Conservation (phyloP, 2,329 filamentous ascomycete genomes). For the Parastagonospora avenae region DNA sequence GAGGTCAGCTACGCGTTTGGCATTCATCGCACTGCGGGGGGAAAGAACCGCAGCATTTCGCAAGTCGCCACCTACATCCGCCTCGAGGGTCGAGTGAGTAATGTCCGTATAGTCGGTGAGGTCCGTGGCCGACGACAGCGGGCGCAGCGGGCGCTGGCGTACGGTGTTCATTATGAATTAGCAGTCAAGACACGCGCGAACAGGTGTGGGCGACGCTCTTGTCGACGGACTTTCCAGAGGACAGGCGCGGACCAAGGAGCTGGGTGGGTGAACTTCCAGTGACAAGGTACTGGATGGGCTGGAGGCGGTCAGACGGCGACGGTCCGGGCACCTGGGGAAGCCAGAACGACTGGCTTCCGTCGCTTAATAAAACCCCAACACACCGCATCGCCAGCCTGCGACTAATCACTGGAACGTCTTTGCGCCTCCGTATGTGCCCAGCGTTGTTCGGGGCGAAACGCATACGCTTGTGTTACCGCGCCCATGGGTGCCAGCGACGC, state of each 20-base stretch:
- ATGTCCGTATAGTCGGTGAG: conserved; percentile 25
- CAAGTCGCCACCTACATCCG: conserved; percentile 19
- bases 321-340: too few relatives aligned
- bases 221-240: too few relatives aligned
- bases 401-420: conserved; percentile 10
- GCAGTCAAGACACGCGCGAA: not conserved
- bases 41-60: conserved; percentile 5
- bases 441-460: not conserved
- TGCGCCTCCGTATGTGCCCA: conserved; percentile 11
- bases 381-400: not conserved
- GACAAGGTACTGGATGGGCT: too few relatives aligned
- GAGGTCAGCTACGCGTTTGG: conserved; percentile 18
- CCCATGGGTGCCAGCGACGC: conserved; percentile 8
- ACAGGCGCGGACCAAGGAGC: too few relatives aligned
- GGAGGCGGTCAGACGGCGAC: too few relatives aligned
- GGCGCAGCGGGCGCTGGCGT: conserved; percentile 12
- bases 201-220: too few relatives aligned
- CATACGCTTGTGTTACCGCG: conserved; percentile 1
- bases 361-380: too few relatives aligned
- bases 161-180: conserved; percentile 11
- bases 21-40: conserved; percentile 9
- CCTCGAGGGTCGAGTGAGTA: conserved; percentile 19
- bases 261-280: too few relatives aligned
- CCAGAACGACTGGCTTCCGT: too few relatives aligned
- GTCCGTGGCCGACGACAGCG: conserved; percentile 26